phyloP scores from a whole-genome alignment of 148 eudicot species.

The Oxyria digyna region DNA sequence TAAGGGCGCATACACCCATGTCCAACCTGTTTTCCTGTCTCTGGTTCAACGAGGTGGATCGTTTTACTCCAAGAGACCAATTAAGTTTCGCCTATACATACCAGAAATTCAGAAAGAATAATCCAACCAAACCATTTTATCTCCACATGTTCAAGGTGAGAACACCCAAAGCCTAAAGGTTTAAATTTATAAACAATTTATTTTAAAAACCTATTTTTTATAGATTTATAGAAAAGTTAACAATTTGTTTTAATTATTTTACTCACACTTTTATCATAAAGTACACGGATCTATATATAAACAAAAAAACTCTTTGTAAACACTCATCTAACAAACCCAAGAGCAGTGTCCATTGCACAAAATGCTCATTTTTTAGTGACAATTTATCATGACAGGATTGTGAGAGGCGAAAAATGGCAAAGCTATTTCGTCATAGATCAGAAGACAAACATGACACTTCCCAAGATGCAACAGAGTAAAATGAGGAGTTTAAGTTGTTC shows the following conservation, averaged over 20 bases:
- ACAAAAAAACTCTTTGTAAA: too few species aligned
- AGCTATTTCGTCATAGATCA: constrained; percentile 74
- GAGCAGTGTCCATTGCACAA: neutral
- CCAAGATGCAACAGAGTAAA: constrained; percentile 31
- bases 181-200: too few species aligned
- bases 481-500: constrained; percentile 8
- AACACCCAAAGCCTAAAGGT: too few species aligned
- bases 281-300: too few species aligned
- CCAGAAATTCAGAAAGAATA: constrained; percentile 77
- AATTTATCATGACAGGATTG: constrained; percentile 57
- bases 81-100: constrained; percentile 95
- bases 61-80: constrained; percentile 97
- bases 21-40: constrained; percentile 96
- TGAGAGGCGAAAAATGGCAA: constrained; percentile 83
- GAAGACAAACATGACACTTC: constrained; percentile 42
- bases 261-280: too few species aligned
- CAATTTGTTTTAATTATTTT: too few species aligned
- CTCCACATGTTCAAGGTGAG: constrained; percentile 97
- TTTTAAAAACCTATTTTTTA: too few species aligned
- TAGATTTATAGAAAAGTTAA: too few species aligned
- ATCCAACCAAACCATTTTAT: constrained; percentile 77
- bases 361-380: neutral
- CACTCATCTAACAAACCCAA: neutral
- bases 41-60: constrained; percentile 97
- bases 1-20: constrained; percentile 99